Base-by-base conservation (phyloP, 305 asterid species). In the Fraxinus sp. region DNA sequence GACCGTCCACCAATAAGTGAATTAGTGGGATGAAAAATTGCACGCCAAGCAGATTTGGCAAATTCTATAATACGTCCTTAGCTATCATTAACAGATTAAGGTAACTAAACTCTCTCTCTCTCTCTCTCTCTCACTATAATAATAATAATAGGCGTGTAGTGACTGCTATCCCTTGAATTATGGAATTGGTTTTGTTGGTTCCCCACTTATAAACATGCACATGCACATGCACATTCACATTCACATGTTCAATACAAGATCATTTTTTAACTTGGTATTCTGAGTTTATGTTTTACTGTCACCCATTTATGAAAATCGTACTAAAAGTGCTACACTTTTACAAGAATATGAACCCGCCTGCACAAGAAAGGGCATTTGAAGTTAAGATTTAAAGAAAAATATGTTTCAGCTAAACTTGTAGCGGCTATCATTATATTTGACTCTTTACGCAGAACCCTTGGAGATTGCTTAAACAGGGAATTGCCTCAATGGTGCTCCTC, bases 1-100 rank as follows among this genome's bases (percentile, higher is more conserved):
- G 97, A 94, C 83, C 98, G 98, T 62, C 96, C 98, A n/a, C 99
- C 99, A 16, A 89, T 97, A 64, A 94, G 99, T 87, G 99, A 97
- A 85, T 86, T 97, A 75, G 92, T 91, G 20, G 97, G 98, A 82
- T 96, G 87, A 91, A 81, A 64, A 55, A 59, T 74, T n/a, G 46
- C 64, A 20, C 5, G 18, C 44, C 52, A 24, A 44, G 28, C 72
- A 44, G 46, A 71, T 71, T 10, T 64, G 70, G 76, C 76, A 13
- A 16, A 14, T 71, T 30, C 4, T 71, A 71, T 71, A 30, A 14
- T 13, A 14, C 16, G 16, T 71, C 33, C 35, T 22, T 18, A 9
- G 5, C 39, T 3, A 3, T 71, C 24, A 13, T 30, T 71, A 32
- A 41, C 22, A 30, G n/a, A 22, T 5, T 1, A 32, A 71, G 44